Conservation (phyloP, 257 asterid genomes). For the Cruciata laevipes region DNA sequence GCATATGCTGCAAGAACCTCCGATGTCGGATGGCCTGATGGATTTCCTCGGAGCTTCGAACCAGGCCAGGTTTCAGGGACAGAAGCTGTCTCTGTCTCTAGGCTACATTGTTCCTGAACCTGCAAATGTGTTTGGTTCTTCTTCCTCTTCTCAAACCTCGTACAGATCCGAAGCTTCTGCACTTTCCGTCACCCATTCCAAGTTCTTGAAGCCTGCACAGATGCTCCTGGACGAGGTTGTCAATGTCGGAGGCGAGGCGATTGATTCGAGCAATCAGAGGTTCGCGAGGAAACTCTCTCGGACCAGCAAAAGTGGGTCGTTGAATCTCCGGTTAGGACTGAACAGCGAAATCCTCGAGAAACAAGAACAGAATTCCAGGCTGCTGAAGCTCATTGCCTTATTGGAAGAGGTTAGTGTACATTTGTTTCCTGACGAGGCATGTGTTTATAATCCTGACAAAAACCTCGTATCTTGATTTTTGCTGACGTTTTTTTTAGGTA, state of each 20-base stretch:
- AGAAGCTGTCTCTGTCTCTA: constrained; percentile 69
- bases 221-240: constrained; percentile 71
- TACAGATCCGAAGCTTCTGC: constrained; percentile 38
- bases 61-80: constrained; percentile 33
- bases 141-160: constrained; percentile 24
- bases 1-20: constrained; percentile 23
- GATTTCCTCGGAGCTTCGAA: constrained; percentile 60
- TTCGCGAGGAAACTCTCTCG: constrained; percentile 37
- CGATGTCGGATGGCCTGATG: constrained; percentile 33
- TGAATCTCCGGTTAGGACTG: constrained; percentile 42
- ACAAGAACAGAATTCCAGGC: constrained; percentile 36
- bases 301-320: constrained; percentile 32
- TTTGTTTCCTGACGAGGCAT: neutral
- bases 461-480: neutral
- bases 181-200: constrained; percentile 39
- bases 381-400: constrained; percentile 57
- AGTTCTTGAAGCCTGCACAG: constrained; percentile 61
- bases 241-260: constrained; percentile 36
- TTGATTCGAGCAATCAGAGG: constrained; percentile 38
- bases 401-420: constrained; percentile 53
- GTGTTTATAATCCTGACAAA: neutral
- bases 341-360: constrained; percentile 45
- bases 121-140: constrained; percentile 12
- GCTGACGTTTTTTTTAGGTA: constrained; percentile 30
- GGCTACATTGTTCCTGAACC: constrained; percentile 34